Conservation (phyloP, 441 rosid species). For the Dalechampia spathulata region DNA sequence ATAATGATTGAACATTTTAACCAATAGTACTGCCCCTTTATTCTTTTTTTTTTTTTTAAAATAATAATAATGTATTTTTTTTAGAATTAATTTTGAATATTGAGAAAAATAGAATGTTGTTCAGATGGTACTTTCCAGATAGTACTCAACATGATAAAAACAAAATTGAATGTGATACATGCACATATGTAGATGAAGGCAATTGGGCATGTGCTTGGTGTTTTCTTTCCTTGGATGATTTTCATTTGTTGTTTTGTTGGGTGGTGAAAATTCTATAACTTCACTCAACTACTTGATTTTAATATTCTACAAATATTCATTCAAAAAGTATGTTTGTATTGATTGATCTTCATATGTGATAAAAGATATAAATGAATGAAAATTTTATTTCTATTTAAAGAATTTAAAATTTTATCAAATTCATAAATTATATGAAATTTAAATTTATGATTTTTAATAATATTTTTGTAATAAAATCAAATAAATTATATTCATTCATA, state of each 20-base stretch:
- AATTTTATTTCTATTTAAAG: too few species aligned
- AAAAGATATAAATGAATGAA: too few species aligned
- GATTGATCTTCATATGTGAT: too few species aligned
- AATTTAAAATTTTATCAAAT: too few species aligned
- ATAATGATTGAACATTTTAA: slow-evolving; percentile 6
- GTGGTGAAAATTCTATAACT: neutral
- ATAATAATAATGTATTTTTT: neutral
- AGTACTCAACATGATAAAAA: slow-evolving; percentile 3
- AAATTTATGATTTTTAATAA: too few species aligned
- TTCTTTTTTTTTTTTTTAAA: neutral
- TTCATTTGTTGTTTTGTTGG: slow-evolving; percentile 8
- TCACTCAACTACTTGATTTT: too few species aligned
- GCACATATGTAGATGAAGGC: neutral
- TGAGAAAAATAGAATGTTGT: slow-evolving; percentile 4
- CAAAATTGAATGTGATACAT: neutral
- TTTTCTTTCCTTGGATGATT: slow-evolving; percentile 9
- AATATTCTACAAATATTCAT: too few species aligned
- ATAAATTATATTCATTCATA: too few species aligned
- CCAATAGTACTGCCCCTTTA: too few species aligned
- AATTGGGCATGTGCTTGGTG: neutral
- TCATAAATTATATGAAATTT: too few species aligned
- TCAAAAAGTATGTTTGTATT: too few species aligned
- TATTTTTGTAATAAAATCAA: too few species aligned
- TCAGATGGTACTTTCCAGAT: neutral
- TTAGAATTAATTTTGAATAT: neutral